Conservation (phyloP, 1,284 basidiomycete species). For the Apiotrichum akiyoshidainum region DNA sequence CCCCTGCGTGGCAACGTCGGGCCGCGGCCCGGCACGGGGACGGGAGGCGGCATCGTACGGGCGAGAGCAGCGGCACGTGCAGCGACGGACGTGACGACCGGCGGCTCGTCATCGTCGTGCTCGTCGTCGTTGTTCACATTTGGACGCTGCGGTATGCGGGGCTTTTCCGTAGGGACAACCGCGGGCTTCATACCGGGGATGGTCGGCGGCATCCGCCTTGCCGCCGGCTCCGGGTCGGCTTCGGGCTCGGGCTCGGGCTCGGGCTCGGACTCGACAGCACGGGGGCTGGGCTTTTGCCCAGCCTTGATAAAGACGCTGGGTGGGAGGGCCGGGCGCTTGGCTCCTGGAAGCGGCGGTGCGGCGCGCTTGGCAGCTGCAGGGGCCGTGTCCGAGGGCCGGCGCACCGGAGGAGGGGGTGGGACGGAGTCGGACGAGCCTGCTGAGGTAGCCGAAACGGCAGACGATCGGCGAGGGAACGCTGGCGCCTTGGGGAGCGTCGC, state of each 20-base stretch:
- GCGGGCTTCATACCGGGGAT: background rate
- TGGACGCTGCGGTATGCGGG: background rate
- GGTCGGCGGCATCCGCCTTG: background rate
- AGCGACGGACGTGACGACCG: background rate
- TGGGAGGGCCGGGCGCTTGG: background rate
- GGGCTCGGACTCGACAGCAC: background rate
- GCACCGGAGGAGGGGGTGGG: background rate
- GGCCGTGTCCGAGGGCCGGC: background rate
- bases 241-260: background rate
- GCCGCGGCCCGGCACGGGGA: background rate
- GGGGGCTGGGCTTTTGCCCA: background rate
- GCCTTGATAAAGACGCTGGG: background rate
- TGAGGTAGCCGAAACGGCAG: background rate
- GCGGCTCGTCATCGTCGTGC: background rate
- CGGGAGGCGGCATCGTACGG: background rate
- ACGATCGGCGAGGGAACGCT: background rate
- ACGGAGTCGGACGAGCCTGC: background rate
- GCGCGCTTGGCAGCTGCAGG: background rate
- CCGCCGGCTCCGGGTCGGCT: background rate
- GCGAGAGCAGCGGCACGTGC: background rate
- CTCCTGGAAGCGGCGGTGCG: background rate
- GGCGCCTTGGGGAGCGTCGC: too few relatives aligned
- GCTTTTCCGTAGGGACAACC: too few relatives aligned
- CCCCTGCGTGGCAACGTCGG: background rate
- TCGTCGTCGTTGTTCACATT: background rate